phyloP scores from a whole-genome alignment of 805 yeast genomes.

The Metschnikowia chrysomelidarum region DNA sequence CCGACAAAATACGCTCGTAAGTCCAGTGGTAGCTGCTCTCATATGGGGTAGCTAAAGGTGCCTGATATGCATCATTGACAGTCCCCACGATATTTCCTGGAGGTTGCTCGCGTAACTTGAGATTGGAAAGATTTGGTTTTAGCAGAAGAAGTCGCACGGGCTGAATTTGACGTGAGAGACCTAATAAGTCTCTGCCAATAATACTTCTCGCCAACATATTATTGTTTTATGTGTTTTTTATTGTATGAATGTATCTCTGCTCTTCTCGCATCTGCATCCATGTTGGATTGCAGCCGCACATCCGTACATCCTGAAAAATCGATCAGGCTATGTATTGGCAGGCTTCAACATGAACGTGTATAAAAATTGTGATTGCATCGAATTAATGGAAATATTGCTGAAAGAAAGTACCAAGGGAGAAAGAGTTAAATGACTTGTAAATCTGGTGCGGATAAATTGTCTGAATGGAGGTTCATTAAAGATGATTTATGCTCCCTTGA shows the following conservation, averaged over 20 bases:
- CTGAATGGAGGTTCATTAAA: too few relatives aligned
- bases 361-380: too few relatives aligned
- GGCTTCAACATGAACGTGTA: too few relatives aligned
- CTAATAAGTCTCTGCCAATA: constrained; percentile 11
- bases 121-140: constrained; percentile 46
- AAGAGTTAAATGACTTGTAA: too few relatives aligned
- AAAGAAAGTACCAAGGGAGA: too few relatives aligned
- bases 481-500: too few relatives aligned
- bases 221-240: not conserved
- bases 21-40: constrained; percentile 95
- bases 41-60: constrained; percentile 58
- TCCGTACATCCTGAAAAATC: constrained; percentile 8
- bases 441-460: too few relatives aligned
- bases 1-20: constrained; percentile 71
- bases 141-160: constrained; percentile 19
- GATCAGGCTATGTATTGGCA: too few relatives aligned
- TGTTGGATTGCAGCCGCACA: constrained; percentile 8
- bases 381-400: too few relatives aligned
- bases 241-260: not conserved
- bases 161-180: constrained; percentile 6
- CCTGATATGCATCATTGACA: constrained; percentile 80
- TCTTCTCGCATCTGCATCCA: constrained; percentile 9
- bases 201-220: constrained; percentile 13
- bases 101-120: constrained; percentile 68
- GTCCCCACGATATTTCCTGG: constrained; percentile 92